Conservation (phyloP, 2,329 filamentous ascomycete genomes). For the Neonectria magnoliae region DNA sequence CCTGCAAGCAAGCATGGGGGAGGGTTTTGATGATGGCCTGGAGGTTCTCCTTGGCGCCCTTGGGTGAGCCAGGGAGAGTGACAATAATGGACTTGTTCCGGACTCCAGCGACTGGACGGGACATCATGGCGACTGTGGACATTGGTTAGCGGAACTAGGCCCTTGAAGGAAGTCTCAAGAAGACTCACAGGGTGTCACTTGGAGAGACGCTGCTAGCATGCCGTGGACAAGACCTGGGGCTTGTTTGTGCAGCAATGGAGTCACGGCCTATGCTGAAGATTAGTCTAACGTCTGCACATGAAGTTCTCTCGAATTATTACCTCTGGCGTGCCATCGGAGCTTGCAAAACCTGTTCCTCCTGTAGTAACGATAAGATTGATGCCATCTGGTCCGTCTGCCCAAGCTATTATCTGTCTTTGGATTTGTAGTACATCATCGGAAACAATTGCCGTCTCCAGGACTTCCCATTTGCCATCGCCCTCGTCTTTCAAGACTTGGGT, state of each 20-base stretch:
- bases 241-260: conserved; percentile 81
- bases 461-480: conserved; percentile 76
- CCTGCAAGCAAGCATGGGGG: conserved; percentile 93
- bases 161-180: too few species aligned
- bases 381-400: conserved; percentile 73
- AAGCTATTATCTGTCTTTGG: conserved; percentile 75
- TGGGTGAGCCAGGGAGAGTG: conserved; percentile 93
- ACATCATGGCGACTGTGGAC: conserved; percentile 89
- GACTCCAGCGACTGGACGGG: conserved; percentile 89
- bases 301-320: conserved; percentile 53
- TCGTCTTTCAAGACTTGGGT: conserved; percentile 74
- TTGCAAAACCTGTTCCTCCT: conserved; percentile 92
- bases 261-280: conserved; percentile 70
- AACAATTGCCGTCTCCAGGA: conserved; percentile 78
- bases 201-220: conserved; percentile 87
- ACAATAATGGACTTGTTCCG: conserved; percentile 83
- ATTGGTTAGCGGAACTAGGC: conserved; percentile 22
- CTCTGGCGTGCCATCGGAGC: conserved; percentile 88
- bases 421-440: conserved; percentile 80
- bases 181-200: conserved; percentile 86
- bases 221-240: conserved; percentile 93
- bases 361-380: conserved; percentile 87
- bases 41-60: conserved; percentile 93
- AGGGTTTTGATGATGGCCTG: conserved; percentile 88
- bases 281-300: not conserved